Conservation (phyloP, 805 yeast species). For the Metschnikowia vanudenii region DNA sequence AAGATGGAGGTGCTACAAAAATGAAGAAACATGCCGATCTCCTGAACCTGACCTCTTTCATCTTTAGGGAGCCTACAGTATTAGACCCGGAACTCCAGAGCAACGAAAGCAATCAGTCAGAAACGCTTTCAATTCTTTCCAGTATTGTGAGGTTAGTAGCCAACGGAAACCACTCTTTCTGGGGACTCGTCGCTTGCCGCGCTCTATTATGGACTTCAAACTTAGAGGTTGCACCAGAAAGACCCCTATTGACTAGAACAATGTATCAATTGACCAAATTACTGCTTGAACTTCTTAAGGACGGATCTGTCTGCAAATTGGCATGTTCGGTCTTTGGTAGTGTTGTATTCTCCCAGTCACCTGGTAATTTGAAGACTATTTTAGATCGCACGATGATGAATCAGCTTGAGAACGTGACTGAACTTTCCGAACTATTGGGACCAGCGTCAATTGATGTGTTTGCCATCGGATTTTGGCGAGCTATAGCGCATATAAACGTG, state of each 20-base stretch:
- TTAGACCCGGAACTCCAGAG: not conserved
- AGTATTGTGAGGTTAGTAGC: conserved; percentile 5
- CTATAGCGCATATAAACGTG: conserved; percentile 36
- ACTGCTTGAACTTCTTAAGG: conserved; percentile 38
- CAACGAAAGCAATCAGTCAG: not conserved
- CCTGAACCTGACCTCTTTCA: not conserved
- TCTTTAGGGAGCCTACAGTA: not conserved
- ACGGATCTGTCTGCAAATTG: conserved; percentile 21
- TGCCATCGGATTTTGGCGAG: conserved; percentile 55
- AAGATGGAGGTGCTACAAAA: conserved; percentile 2
- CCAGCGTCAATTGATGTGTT: conserved; percentile 49
- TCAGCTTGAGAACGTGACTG: conserved; percentile 47
- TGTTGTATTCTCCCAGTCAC: conserved; percentile 14
- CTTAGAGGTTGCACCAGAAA: not conserved
- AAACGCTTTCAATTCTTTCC: not conserved
- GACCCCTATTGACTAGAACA: not conserved
- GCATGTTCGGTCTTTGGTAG: conserved; percentile 33
- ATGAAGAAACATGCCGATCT: not conserved
- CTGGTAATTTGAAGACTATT: conserved; percentile 12
- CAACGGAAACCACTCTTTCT: conserved; percentile 21
- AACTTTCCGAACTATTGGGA: conserved; percentile 34
- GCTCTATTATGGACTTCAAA: not conserved
- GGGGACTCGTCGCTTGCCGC: conserved; percentile 24
- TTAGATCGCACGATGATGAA: conserved; percentile 43
- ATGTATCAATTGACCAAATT: conserved; percentile 30